Percentiles rank a stretch among this genome's conserved stretches.
phyloP scores from a whole-genome alignment of 768 basidiomycete species.

The Psilocybe tampanensis region DNA sequence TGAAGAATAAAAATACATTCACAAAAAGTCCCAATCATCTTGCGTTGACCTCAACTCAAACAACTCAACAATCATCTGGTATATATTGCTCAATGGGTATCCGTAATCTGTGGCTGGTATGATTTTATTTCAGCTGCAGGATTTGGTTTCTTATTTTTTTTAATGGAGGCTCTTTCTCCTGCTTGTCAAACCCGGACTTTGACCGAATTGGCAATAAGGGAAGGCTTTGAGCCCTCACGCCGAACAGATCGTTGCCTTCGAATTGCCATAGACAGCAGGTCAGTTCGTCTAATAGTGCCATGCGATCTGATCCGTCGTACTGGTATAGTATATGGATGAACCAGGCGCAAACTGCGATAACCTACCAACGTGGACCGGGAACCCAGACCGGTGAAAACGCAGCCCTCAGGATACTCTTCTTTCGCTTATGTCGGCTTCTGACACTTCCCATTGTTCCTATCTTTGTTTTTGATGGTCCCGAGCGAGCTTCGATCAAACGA shows the following conservation, averaged over 20 bases:
- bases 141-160: not conserved
- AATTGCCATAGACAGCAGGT: slow-evolving; percentile 18
- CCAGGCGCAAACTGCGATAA: slow-evolving; percentile 7
- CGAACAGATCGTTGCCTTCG: slow-evolving; percentile 6
- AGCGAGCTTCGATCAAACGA: not conserved
- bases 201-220: not conserved
- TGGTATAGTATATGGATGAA: slow-evolving; percentile 18
- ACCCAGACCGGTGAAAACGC: slow-evolving; percentile 36
- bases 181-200: slow-evolving; percentile 4
- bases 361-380: slow-evolving; percentile 5
- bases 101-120: not conserved
- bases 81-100: not conserved
- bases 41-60: no score
- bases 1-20: no score
- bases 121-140: not conserved
- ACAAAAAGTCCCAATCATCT: no score
- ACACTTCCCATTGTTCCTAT: not conserved
- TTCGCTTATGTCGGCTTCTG: slow-evolving; percentile 39
- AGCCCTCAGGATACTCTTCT: slow-evolving; percentile 42
- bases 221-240: slow-evolving; percentile 8
- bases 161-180: slow-evolving; percentile 1
- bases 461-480: not conserved
- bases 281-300: not conserved
- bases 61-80: no score
- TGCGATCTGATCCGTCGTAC: not conserved